Evolutionary conservation across 2,329 filamentous ascomycete genomes (phyloP), one percentile per base, ranked within the genome.

Genomic region (Laburnicola sp.): DNA sequence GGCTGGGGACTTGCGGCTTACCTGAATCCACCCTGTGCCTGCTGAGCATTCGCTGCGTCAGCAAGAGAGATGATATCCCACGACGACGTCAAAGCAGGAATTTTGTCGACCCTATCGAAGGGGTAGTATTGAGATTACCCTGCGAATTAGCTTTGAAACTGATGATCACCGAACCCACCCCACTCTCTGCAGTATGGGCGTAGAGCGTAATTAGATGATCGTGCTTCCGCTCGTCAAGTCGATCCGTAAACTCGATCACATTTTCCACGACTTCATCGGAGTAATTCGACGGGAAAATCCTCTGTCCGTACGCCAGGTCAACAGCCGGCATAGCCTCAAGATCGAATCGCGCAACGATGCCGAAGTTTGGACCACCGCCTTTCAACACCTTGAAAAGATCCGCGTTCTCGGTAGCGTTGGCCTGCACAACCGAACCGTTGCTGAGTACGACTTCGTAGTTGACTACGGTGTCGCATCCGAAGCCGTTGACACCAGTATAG

Each of bases 291-390:
- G n/a, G 21, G 28, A 52, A 34, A n/a, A 57, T n/a, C 11, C 38
- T 56, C 10, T 53, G 36, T 4, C 54, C 54, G 27, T 48, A 53
- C 16, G 49, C 45, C 11, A 65, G 48, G 25, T 48, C 38, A 4
- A 49, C 45, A 9, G 49, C 50, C 31, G 48, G 37, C 64, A 72
- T 54, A 46, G 68, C 68, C 50, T 66, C 54, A 4, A 74, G 39
- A 42, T 73, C 70, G 36, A 74, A 74, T 2, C 67, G 56, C 2
- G 72, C 74, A 9, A 74, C 72, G 25, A 75, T 57, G 4, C 72
- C 73, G 45, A 74, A 75, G 60, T 75, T 74, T 48, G 64, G 68
- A 51, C 64, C 68, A n/a, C 73, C 73, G 2, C 72, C 72, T 49
- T 74, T 74, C 42, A 75, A 51, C 21, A 71, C 72, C 51, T 60